Evolutionary conservation across 495 filamentous ascomycete genomes (phyloP).

Genomic region (Xylaria bambusicola): DNA sequence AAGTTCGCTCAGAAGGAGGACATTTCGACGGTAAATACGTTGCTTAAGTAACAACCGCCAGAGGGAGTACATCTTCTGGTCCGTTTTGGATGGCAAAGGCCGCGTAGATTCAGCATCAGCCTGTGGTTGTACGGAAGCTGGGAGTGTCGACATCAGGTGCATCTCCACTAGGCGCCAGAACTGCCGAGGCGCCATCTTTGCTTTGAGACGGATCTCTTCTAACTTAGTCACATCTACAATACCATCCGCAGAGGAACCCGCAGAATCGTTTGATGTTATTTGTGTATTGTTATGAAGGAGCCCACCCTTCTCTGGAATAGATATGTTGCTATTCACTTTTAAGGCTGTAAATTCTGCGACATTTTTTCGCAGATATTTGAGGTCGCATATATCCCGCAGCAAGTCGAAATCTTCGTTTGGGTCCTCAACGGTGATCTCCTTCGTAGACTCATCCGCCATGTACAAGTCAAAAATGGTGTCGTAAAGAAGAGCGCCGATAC

Average conservation of each 20-base stretch:
- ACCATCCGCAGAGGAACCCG: slow-evolving; percentile 6
- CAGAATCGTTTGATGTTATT: slow-evolving; percentile 24
- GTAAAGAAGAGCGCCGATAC: slow-evolving; percentile 81
- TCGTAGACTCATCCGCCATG: slow-evolving; percentile 59
- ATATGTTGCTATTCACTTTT: slow-evolving; percentile 48
- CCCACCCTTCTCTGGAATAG: slow-evolving; percentile 39
- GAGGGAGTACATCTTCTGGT: slow-evolving; percentile 63
- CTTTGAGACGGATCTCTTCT: slow-evolving; percentile 60
- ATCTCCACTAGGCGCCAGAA: slow-evolving; percentile 86
- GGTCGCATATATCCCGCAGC: slow-evolving; percentile 81
- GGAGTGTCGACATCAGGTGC: slow-evolving; percentile 77
- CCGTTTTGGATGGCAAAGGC: slow-evolving; percentile 32
- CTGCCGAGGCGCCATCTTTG: slow-evolving; percentile 85
- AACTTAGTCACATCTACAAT: slow-evolving; percentile 64
- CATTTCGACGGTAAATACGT: slow-evolving; percentile 76
- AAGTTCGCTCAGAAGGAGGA: slow-evolving; percentile 74
- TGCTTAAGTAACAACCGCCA: slow-evolving; percentile 85
- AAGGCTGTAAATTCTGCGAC: slow-evolving; percentile 55
- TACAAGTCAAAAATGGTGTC: slow-evolving; percentile 69
- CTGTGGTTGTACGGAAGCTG: slow-evolving; percentile 58
- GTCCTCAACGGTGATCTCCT: slow-evolving; percentile 92
- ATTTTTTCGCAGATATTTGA: slow-evolving; percentile 60
- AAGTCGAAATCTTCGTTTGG: slow-evolving; percentile 94
- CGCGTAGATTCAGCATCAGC: slow-evolving; percentile 28
- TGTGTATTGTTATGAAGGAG: slow-evolving; percentile 56